Evolutionary conservation across 495 filamentous ascomycete genomes (phyloP).

Genomic region (Penicillium argentinense): DNA sequence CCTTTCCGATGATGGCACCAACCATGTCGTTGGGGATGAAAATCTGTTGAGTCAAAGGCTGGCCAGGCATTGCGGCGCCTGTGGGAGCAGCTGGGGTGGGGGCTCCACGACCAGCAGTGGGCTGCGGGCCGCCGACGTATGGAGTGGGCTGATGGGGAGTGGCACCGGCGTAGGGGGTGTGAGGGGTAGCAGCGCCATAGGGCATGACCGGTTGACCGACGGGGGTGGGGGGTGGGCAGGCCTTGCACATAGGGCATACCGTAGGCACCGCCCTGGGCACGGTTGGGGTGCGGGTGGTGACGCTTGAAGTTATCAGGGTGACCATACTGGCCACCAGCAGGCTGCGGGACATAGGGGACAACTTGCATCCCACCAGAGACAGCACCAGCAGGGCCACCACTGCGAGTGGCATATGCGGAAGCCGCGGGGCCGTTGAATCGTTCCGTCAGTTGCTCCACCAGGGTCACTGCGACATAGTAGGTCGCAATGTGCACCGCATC

Average conservation of each 20-base stretch:
- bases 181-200: conserved; percentile 64
- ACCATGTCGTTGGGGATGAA: conserved; percentile 99
- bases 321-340: conserved; percentile 86
- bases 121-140: conserved; percentile 56
- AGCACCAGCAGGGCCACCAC: conserved; percentile 86
- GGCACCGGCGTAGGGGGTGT: conserved; percentile 65
- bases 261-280: conserved; percentile 63
- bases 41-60: conserved; percentile 95
- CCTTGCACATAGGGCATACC: conserved; percentile 71
- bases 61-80: conserved; percentile 73
- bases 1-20: conserved; percentile 97
- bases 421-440: conserved; percentile 94
- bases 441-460: conserved; percentile 94
- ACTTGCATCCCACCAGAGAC: conserved; percentile 98
- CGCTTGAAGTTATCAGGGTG: conserved; percentile 84
- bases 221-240: conserved; percentile 58
- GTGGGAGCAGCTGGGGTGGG: conserved; percentile 63
- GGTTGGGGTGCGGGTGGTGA: conserved; percentile 62
- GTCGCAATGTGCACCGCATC: conserved; percentile 98
- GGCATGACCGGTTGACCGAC: conserved; percentile 68
- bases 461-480: conserved; percentile 95
- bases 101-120: conserved; percentile 51
- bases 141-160: conserved; percentile 76
- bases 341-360: conserved; percentile 90
- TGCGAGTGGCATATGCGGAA: conserved; percentile 94